A percentile compares a stretch with the other conserved stretches of the same genome.
These are phyloP conservation scores for Periconia digitata DNA, from an alignment of 2,329 filamentous ascomycete species.

Conservation along the genomic window DNA sequence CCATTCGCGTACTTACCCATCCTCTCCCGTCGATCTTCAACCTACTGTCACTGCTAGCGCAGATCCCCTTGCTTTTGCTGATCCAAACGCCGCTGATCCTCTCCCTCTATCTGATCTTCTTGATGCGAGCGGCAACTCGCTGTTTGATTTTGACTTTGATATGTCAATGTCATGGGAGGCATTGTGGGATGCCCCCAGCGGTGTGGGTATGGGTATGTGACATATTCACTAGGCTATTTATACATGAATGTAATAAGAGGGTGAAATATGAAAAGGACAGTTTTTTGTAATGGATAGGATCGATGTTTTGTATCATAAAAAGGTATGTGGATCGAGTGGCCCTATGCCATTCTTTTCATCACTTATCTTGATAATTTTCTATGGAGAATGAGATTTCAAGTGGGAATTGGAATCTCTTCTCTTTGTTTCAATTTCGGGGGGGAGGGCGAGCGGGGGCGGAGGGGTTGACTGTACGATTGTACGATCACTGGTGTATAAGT, in stretches of 20 bases:
- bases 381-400: too few species aligned
- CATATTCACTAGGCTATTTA: conserved; percentile 19
- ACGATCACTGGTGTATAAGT: too few species aligned
- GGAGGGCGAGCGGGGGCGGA: too few species aligned
- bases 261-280: too few species aligned
- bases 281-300: too few species aligned
- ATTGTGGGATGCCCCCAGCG: conserved; percentile 38
- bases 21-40: background rate
- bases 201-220: conserved; percentile 25
- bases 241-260: background rate
- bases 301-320: too few species aligned
- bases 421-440: too few species aligned
- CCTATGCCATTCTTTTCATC: too few species aligned
- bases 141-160: conserved; percentile 30
- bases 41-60: background rate
- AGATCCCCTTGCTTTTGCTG: background rate
- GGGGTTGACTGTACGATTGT: too few species aligned
- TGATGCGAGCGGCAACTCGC: conserved; percentile 25
- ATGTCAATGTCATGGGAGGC: conserved; percentile 32
- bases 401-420: too few species aligned
- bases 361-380: too few species aligned
- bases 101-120: conserved; percentile 35
- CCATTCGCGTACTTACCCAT: background rate
- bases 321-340: too few species aligned
- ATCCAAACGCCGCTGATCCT: conserved; percentile 23